A percentile compares a stretch with the other conserved stretches of the same genome.
phyloP scores from a whole-genome alignment of 805 yeast species.

The Metschnikowia sp. region DNA sequence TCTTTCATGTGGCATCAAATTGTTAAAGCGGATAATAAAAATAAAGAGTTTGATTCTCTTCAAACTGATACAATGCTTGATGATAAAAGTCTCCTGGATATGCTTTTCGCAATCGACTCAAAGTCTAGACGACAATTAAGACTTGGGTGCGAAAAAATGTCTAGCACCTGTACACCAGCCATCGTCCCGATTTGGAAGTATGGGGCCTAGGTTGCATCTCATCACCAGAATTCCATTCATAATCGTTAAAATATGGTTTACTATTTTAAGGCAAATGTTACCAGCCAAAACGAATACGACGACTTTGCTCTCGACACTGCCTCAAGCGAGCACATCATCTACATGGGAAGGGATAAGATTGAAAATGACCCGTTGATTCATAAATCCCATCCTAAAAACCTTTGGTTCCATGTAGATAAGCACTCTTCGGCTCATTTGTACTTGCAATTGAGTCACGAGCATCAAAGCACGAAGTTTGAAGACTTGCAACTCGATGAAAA shows the following conservation, averaged over 20 bases:
- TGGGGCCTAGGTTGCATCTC: too few relatives aligned
- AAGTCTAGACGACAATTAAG: too few relatives aligned
- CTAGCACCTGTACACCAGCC: too few relatives aligned
- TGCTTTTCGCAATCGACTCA: too few relatives aligned
- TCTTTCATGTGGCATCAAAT: too few relatives aligned
- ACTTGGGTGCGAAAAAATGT: too few relatives aligned
- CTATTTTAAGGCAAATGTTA: slow-evolving; percentile 15
- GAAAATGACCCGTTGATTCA: slow-evolving; percentile 58
- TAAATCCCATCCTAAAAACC: slow-evolving; percentile 60
- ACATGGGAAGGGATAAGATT: slow-evolving; percentile 71
- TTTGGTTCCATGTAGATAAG: slow-evolving; percentile 83
- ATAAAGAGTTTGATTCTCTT: too few relatives aligned
- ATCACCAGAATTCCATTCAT: too few relatives aligned
- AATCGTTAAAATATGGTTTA: slow-evolving; percentile 12
- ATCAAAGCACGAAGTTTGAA: slow-evolving; percentile 43
- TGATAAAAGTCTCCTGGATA: too few relatives aligned
- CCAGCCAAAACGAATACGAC: slow-evolving; percentile 9
- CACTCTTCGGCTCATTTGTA: slow-evolving; percentile 77
- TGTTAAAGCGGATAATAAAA: too few relatives aligned
- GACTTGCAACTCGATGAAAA: slow-evolving; percentile 36
- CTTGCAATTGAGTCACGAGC: slow-evolving; percentile 49
- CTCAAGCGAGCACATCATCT: slow-evolving; percentile 28
- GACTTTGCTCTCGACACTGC: slow-evolving; percentile 20
- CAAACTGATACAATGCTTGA: too few relatives aligned
- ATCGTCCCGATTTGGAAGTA: too few relatives aligned